Evolutionary conservation across 78 protist genomes (phyloP).

Genomic region (Dictyostelium purpureum): DNA sequence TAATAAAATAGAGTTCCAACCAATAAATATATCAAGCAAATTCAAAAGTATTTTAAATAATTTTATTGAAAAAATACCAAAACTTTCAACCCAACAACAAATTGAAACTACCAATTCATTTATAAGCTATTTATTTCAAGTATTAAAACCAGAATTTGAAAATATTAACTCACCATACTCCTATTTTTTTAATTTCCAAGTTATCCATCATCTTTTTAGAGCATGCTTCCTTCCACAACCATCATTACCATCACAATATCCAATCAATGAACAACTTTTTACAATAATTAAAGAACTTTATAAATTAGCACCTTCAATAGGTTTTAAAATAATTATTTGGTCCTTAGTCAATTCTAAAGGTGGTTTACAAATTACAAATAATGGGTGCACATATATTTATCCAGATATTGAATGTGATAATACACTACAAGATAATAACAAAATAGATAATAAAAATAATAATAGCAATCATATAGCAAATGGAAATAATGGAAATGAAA

Average conservation of each 20-base stretch:
- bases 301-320: slow-evolving; percentile 16
- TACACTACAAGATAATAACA: not conserved
- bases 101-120: not conserved
- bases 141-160: slow-evolving; percentile 19
- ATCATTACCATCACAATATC: not conserved
- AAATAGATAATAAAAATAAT: not conserved
- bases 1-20: slow-evolving; percentile 44
- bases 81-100: not conserved
- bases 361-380: not conserved
- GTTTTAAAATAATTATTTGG: slow-evolving; percentile 39
- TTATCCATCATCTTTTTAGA: slow-evolving; percentile 35
- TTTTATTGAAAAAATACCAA: not conserved
- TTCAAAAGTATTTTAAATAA: slow-evolving; percentile 11
- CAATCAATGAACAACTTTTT: not conserved
- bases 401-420: slow-evolving; percentile 33
- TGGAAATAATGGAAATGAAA: not conserved
- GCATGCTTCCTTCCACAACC: not conserved
- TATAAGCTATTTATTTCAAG: not conserved
- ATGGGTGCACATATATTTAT: slow-evolving; percentile 8
- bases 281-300: slow-evolving; percentile 33
- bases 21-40: slow-evolving; percentile 16
- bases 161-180: not conserved
- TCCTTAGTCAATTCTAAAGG: slow-evolving; percentile 20
- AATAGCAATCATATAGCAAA: not conserved
- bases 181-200: slow-evolving; percentile 24